A percentile compares a stretch with the other conserved stretches of the same genome.
phyloP scores from a whole-genome alignment of 257 asterid species.

The Oldenlandia corymbosa region DNA sequence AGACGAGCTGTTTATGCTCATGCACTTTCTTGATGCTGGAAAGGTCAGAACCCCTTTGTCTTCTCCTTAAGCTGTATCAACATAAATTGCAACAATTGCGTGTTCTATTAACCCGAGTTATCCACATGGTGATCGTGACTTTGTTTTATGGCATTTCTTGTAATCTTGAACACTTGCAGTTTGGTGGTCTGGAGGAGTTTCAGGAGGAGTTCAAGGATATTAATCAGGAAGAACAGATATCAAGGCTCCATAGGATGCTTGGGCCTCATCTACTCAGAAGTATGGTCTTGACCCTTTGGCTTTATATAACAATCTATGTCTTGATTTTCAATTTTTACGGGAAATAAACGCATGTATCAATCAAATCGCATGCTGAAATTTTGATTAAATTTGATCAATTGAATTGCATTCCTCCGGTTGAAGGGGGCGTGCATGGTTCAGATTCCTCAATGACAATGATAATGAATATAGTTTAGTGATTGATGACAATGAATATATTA shows the following conservation, averaged over 20 bases:
- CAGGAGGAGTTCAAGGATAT: constrained; percentile 99
- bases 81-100: background rate
- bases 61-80: background rate
- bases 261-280: constrained; percentile 98
- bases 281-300: constrained; percentile 36
- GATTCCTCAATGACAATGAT: no score
- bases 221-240: constrained; percentile 94
- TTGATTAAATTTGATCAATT: no score
- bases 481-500: no score
- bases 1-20: constrained; percentile 99
- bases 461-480: no score
- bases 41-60: constrained; percentile 38
- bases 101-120: background rate
- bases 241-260: constrained; percentile 97
- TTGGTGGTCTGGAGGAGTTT: constrained; percentile 86
- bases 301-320: no score
- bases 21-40: constrained; percentile 99
- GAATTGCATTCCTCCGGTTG: no score
- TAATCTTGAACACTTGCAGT: constrained; percentile 38
- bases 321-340: no score
- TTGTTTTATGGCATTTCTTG: background rate
- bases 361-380: no score
- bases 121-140: background rate
- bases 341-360: no score
- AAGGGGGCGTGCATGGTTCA: no score